These are phyloP conservation scores for Phoma sp. DNA, from an alignment of 2,329 filamentous ascomycete genomes.

Conservation along the genomic window DNA sequence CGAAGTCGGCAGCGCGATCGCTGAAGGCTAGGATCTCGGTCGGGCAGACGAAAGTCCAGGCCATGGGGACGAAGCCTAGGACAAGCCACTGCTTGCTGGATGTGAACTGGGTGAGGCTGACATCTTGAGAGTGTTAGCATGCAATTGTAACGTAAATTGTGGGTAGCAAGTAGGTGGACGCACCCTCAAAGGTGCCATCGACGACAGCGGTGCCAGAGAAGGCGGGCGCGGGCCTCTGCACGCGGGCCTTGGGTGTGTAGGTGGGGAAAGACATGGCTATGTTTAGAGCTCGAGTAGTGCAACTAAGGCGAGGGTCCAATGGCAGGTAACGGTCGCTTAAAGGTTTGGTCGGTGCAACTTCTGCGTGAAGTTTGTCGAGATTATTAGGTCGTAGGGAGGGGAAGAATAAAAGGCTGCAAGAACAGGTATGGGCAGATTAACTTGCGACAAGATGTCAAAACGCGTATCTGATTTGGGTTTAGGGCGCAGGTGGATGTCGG, in stretches of 20 bases:
- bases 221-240: conserved; percentile 50
- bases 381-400: conserved; percentile 3
- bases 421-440: conserved; percentile 38
- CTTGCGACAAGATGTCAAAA: conserved; percentile 38
- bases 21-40: conserved; percentile 72
- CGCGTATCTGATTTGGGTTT: conserved; percentile 29
- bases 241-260: conserved; percentile 49
- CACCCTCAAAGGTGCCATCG: conserved; percentile 52
- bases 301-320: conserved; percentile 21
- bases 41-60: conserved; percentile 73
- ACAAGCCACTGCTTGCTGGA: conserved; percentile 64
- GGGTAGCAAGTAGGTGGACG: conserved; percentile 1
- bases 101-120: conserved; percentile 50
- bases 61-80: conserved; percentile 72
- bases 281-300: conserved; percentile 6
- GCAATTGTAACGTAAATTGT: not conserved
- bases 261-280: conserved; percentile 41
- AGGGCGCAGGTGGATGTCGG: conserved; percentile 23
- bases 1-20: conserved; percentile 67
- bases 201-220: conserved; percentile 51
- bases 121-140: conserved; percentile 36
- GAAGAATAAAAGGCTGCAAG: conserved; percentile 16
- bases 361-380: not conserved
- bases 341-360: not conserved
- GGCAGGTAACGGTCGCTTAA: conserved; percentile 11